Evolutionary conservation across 345 rosid genomes (phyloP), one percentile per base, ranked within the genome.

Genomic region (Eutrema yunnanense): DNA sequence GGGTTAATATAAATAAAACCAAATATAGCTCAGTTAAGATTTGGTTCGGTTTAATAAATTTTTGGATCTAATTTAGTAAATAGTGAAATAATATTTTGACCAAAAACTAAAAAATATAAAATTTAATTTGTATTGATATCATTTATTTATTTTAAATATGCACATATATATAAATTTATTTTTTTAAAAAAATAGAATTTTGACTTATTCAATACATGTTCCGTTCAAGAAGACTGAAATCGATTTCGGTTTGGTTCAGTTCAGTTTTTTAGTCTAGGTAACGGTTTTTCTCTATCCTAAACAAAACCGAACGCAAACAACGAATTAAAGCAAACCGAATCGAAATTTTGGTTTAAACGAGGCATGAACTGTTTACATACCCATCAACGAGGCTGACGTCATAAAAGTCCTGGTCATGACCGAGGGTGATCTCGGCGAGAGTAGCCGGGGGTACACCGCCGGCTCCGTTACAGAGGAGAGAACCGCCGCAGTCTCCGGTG

Each of bases 381-480:
- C 84, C 85, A 60, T 85, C 85, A 9, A 85, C 84, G 6, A 79
- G 78, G 56, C 86, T 85, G 52, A 85, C 74, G 47, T 82, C 88
- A 64, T 85, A 85, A 48, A 65, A 82, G 58, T 85, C 83, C 4
- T 63, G 56, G 30, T 76, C 78, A 3, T 73, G 67, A 3, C 86
- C 83, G 1, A 83, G 73, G 4, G 86, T 81, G 63, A 85, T 81
- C 72, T 85, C 89, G 1, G 84, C 86, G 5, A 85, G 77, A 1
- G 84, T 74, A 12, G 78, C 84, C 8, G 84, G 89, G 36, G 87
- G 85, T 33, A 42, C 69, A 44, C 86, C 84, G 0, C 85, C 85
- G 3, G 81, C 80, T 11, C 85, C 84, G 0, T 42, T 67, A 63
- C 86, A 82, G 36, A 57, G 65, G 8, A 82, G 64, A 33, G 62